Base-by-base conservation (phyloP, 2,329 filamentous ascomycete genomes). In the Trichophyton verrucosum region DNA sequence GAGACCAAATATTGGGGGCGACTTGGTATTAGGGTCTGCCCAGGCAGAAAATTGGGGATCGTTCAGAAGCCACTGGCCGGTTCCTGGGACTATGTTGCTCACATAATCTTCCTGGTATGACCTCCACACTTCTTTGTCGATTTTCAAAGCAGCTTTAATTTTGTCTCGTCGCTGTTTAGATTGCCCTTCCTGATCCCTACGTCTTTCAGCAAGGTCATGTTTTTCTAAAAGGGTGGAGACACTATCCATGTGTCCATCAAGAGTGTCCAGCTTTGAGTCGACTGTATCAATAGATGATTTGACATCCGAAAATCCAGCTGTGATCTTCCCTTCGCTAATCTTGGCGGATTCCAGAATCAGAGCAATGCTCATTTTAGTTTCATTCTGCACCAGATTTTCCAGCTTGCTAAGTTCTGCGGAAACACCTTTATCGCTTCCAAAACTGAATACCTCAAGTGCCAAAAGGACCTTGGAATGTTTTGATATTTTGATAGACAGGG, bases 371-470 rank as follows among this genome's bases (percentile, higher is more conserved):
- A 69, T 68, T 51, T 66, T 65, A 13, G 67, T 67, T 58, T 70
- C 68, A 33, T 65, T 65, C 42, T 69, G 66, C 15, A 69, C 67
- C 7, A 69, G 62, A 7, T 60, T 59, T 51, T 66, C 64, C 6
- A 70, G 63, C 2, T 61, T 64, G 38, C 22, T 60, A 11, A 70
- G 61, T 51, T 69, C 68, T 7, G 47, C 66, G 17, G 65, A 64
- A 4, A 70, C 66, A n/a, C 68, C 68, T 60, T 69, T 66, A 56
- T 70, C 68, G n/a, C 64, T 64, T 30, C 66, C 64, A 58, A 70
- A 68, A 8, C 66, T 66, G 60, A 69, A 68, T 1, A 68, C 66
- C 63, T 68, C 69, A 47, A 67, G 63, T 20, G 64, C 66, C 27
- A 64, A 63, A 3, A 69, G 61, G 6, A 69, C 60, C 58, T 68